A percentile compares a stretch with the other conserved stretches of the same genome.
Evolutionary conservation across 441 rosid genomes (phyloP).

Genomic region (Populus tomentosa): DNA sequence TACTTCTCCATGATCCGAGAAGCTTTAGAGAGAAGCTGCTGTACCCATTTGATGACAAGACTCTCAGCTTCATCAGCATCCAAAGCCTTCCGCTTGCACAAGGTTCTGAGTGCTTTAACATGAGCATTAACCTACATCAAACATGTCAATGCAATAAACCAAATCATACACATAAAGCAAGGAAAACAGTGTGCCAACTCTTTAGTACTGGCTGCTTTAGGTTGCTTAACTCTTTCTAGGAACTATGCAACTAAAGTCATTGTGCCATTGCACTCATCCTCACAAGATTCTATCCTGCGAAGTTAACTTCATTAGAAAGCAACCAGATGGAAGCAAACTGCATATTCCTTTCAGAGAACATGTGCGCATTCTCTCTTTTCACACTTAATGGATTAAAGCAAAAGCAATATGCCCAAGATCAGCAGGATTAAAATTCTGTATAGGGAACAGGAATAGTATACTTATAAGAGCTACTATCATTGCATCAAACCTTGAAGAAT

Average conservation of each 20-base stretch:
- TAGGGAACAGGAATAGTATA: too few species aligned
- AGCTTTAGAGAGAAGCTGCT: constrained; percentile 65
- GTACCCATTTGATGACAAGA: constrained; percentile 70
- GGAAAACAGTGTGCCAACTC: background rate
- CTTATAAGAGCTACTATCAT: too few species aligned
- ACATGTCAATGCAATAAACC: constrained; percentile 12
- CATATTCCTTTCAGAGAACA: background rate
- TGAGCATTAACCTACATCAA: constrained; percentile 85
- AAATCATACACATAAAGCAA: background rate
- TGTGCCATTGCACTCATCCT: background rate
- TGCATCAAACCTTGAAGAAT: too few species aligned
- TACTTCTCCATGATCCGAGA: constrained; percentile 56
- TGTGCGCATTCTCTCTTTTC: background rate
- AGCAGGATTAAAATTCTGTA: background rate
- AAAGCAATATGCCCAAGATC: background rate
- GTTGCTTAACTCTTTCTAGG: background rate
- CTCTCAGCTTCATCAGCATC: constrained; percentile 56
- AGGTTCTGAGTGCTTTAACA: constrained; percentile 79
- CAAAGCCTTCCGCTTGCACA: constrained; percentile 73
- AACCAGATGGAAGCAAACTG: background rate
- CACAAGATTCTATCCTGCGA: background rate
- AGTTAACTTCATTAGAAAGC: background rate
- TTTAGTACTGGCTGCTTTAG: background rate
- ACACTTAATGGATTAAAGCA: background rate
- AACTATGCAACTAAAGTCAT: background rate